Evolutionary conservation across 1,284 basidiomycete species (phyloP), one percentile per base, ranked within the genome.

Genomic region (Cutaneotrichosporon sp.): DNA sequence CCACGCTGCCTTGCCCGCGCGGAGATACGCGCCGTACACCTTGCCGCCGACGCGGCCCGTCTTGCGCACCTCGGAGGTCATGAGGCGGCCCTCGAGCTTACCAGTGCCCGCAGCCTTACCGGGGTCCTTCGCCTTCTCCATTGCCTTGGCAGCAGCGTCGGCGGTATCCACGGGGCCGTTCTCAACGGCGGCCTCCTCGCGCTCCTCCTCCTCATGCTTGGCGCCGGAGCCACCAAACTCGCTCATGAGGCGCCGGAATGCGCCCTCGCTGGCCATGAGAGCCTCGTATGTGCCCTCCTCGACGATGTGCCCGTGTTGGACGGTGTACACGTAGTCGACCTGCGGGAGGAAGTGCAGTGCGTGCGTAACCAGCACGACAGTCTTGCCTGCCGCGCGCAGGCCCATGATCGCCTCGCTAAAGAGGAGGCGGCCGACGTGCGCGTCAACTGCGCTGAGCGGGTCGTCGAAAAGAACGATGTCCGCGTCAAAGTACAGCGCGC

Each of bases 381-480:
- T 94, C 76, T 91, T 91, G 62, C 84, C 85, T 8, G 31, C 43
- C 1, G 72, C 67, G 2, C 83, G 75, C 14, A 81, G 83, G 64
- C 87, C 85, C 62, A 87, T 83, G 62, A 95, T 84, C 24, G 93
- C 90, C 64, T 93, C 88, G 69, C 89, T 86, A 81, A 95, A 93
- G 18, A 95, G 53, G 8, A 87, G 84, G 73, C 89, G 90, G 46
- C 91, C 92, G 47, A 95, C 92, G 69, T 94, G 91, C 3, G 92
- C 91, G 73, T 91, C 91, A 27, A 92, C 83, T 33, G 89, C 88
- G 6, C 85, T 88, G 16, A 89, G 81, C 6, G 90, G 89, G 69
- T 93, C 91, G 69, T 93, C 91, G 62, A 92, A 87, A 25, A 94
- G 88, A 68, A 92, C 87, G 62, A 95, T 88, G 60, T 92, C 90